Base-by-base conservation (phyloP, 352 stramenopile genomes). In the Phytophthora kernoviae region DNA sequence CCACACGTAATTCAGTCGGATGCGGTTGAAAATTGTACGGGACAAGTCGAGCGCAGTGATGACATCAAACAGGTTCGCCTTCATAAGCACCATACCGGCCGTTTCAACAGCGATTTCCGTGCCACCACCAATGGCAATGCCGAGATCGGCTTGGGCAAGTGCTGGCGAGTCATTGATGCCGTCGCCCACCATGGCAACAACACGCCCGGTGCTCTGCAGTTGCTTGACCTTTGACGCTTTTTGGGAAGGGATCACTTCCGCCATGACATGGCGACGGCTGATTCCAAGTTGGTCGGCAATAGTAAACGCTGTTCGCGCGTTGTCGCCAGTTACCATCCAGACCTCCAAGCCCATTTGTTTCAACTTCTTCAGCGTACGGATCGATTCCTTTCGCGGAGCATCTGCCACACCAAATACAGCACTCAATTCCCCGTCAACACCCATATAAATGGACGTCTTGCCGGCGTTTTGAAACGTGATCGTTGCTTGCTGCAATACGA, bases 251-350 rank as follows among this genome's bases (percentile, higher is more conserved):
- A 99, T 79, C 14, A 98, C 95, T 58, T 98, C 96, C 0, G 97
- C 91, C 77, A 98, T 94, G 1, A 99, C 92, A 37, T 97, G 89
- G 51, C 82, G 65, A n/a, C 79, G 80, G 53, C 83, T 90, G 65
- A 99, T 97, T 45, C 96, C 94, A 26, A 99, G 72, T 42, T 97
- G 79, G 22, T 91, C 69, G 2, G 96, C 97, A 63, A 99, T 95
- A 9, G 88, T 91, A 58, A 88, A 70, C 17, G 98, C 97, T 10
- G 97, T 99, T 21, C 90, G 78, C 18, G 71, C 66, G 73, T 99
- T 99, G 74, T 99, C 98, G 18, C 98, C 98, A n/a, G 97, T 99
- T n/a, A 99, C 75, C 96, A 99, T 99, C 87, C 93, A 98, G 14
- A 99, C 90, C 26, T 98, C 87, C 26, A 99, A 75, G 1, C 91